Evolutionary conservation across 768 basidiomycete genomes (phyloP).

Genomic region (Artomyces pyxidatus): DNA sequence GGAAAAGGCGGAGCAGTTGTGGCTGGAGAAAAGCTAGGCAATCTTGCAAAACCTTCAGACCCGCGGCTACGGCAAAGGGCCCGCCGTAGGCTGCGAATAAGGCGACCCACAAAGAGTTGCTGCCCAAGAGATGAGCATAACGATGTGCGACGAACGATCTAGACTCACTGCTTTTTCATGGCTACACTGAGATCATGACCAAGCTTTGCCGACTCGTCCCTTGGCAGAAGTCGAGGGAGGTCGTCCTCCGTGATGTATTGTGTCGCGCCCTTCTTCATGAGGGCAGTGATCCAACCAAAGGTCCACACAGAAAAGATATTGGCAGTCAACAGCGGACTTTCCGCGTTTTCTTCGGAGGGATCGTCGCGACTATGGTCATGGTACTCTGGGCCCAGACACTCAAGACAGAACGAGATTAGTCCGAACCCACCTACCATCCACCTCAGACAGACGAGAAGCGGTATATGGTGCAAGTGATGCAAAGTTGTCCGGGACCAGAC

Average conservation of each 20-base stretch:
- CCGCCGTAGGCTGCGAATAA: conserved; percentile 73
- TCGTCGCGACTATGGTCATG: conserved; percentile 24
- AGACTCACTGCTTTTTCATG: conserved; percentile 54
- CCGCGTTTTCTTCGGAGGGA: conserved; percentile 29
- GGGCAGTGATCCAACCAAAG: conserved; percentile 80
- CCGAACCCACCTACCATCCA: conserved; percentile 36
- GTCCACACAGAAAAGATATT: conserved; percentile 79
- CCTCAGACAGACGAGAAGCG: conserved; percentile 37
- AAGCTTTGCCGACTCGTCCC: conserved; percentile 65
- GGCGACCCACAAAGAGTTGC: conserved; percentile 62
- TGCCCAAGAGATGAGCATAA: too few relatives aligned
- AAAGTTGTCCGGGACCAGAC: conserved; percentile 57
- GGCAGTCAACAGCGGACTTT: conserved; percentile 67
- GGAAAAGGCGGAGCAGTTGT: conserved; percentile 69
- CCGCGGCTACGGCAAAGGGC: conserved; percentile 55
- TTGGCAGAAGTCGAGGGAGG: conserved; percentile 61
- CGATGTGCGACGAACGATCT: not conserved
- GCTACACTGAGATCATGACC: conserved; percentile 52
- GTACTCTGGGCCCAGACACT: conserved; percentile 62
- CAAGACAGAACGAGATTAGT: conserved; percentile 49
- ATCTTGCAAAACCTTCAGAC: conserved; percentile 76
- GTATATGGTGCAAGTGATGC: conserved; percentile 23
- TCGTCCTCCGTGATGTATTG: conserved; percentile 79
- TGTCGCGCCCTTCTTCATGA: conserved; percentile 61
- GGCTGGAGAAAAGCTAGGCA: conserved; percentile 79